These are phyloP conservation scores for Pythium coloratum DNA, from an alignment of 352 stramenopile genomes.

Conservation along the genomic window DNA sequence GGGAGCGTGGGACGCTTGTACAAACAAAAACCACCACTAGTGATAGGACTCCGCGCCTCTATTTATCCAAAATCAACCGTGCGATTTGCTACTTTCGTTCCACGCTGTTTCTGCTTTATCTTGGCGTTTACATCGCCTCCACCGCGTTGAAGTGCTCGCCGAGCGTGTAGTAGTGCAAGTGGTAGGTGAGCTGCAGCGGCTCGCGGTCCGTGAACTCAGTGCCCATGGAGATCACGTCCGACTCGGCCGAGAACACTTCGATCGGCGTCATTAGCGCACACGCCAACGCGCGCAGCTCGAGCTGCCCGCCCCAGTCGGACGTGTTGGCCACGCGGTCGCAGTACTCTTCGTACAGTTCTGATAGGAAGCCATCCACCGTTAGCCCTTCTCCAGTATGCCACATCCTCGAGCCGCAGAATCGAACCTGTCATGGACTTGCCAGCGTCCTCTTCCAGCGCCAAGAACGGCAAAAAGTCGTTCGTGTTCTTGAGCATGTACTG, in stretches of 20 bases:
- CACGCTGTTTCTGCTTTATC: not conserved
- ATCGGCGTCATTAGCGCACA: conserved; percentile 88
- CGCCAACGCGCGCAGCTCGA: conserved; percentile 94
- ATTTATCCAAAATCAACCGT: conserved; percentile 32
- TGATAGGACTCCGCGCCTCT: conserved; percentile 23
- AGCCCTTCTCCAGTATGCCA: not conserved
- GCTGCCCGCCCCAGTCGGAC: conserved; percentile 96
- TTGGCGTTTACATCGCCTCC: conserved; percentile 13
- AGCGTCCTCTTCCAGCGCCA: conserved; percentile 65
- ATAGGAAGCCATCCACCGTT: not conserved
- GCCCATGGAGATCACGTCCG: conserved; percentile 89
- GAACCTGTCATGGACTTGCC: conserved; percentile 39
- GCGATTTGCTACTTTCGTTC: conserved; percentile 17
- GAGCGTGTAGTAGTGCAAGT: conserved; percentile 98
- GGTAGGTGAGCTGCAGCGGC: conserved; percentile 92
- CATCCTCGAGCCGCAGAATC: not conserved
- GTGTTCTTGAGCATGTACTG: conserved; percentile 80
- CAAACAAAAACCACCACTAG: conserved; percentile 9
- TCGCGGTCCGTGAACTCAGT: conserved; percentile 67
- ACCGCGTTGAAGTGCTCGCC: conserved; percentile 99
- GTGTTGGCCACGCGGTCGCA: conserved; percentile 89
- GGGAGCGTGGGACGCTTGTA: not conserved
- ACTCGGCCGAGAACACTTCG: conserved; percentile 91
- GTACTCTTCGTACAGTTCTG: conserved; percentile 90
- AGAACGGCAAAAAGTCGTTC: conserved; percentile 93